These are phyloP conservation scores for Chlorella sorokiniana DNA, from an alignment of 139 green algal species.

Conservation along the genomic window DNA sequence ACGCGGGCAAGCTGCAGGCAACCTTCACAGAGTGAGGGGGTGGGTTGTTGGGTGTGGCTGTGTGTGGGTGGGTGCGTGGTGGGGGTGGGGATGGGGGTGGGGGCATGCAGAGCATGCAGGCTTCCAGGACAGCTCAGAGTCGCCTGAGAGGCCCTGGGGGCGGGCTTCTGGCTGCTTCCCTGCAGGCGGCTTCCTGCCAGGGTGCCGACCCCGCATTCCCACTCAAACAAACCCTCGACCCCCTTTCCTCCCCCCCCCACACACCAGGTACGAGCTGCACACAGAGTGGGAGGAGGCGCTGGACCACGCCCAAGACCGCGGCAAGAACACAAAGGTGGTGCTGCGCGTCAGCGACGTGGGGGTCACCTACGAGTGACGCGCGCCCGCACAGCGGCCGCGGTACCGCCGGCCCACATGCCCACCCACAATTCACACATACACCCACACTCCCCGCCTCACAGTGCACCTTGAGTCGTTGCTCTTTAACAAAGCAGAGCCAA, in stretches of 20 bases:
- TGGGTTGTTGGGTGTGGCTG: too few species aligned
- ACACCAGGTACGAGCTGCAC: slow-evolving; percentile 69
- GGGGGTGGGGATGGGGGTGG: background rate
- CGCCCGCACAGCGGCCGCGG: background rate
- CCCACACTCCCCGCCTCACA: too few species aligned
- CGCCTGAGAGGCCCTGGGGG: too few species aligned
- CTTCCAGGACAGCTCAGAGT: too few species aligned
- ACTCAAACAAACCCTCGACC: background rate
- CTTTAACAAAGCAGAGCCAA: too few species aligned
- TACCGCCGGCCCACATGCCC: too few species aligned
- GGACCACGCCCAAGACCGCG: slow-evolving; percentile 72
- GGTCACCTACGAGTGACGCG: slow-evolving; percentile 12
- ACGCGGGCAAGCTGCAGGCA: slow-evolving; percentile 68
- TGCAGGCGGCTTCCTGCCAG: too few species aligned
- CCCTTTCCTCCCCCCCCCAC: background rate
- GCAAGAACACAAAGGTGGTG: slow-evolving; percentile 75
- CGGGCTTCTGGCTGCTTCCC: too few species aligned
- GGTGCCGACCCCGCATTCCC: background rate
- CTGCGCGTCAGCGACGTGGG: slow-evolving; percentile 54
- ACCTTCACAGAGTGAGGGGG: slow-evolving; percentile 78
- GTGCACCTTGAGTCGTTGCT: too few species aligned
- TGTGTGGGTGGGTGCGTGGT: background rate
- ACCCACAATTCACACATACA: too few species aligned
- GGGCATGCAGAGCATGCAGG: too few species aligned
- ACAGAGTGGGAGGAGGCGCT: slow-evolving; percentile 80